Base-by-base conservation (phyloP, 2,329 filamentous ascomycete species). In the Microsporum ferrugineum region DNA sequence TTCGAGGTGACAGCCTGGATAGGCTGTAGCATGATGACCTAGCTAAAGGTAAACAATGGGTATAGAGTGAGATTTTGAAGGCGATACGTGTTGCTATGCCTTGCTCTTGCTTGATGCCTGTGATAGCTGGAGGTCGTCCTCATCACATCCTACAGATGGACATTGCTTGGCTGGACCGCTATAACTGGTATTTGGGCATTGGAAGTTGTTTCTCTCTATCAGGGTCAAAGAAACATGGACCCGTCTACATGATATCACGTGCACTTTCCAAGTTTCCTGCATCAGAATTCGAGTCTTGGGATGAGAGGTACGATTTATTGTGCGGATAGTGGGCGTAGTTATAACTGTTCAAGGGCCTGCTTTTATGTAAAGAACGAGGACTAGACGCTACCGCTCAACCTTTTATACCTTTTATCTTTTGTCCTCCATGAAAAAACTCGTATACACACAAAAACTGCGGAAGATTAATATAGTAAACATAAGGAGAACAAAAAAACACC, bases 1-100 rank as follows among this genome's bases (percentile, higher is more conserved):
- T 81, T 84, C 1, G 86, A 88, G 58, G 82, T 76, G 61, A 81
- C 76, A 65, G 81, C 71, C 63, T 77, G 79, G 64, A 86, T 67
- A 17, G 84, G 84, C 39, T 23, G 41, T 38, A 47, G 14, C 14
- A 59, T 38, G 5, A 43, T 17, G 55, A 10, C 27, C 55, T 57
- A 10, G 17, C 51, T 55, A 6, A 3, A 29, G 12, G 6, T 55
- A 33, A 55, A 31, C n/a, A 14, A 55, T 17, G 51, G 12, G 45
- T 31, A 31, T 55, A 29, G 31, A 4, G 27, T 5, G 14, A 23
- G 14, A 3, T 3, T 34, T 2, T 17, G 33, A 17, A 12, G 29
- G 33, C 5, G 6, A 55, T 55, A 12, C 51, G 6, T 36, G 36
- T 33, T 34, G 51, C 17, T 10, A 55, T n/a, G 2, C 51, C 51